Percentiles rank a stretch among this genome's conserved stretches.
These are phyloP conservation scores for Cochlearia excelsa DNA, from an alignment of 345 rosid species.

Conservation along the genomic window DNA sequence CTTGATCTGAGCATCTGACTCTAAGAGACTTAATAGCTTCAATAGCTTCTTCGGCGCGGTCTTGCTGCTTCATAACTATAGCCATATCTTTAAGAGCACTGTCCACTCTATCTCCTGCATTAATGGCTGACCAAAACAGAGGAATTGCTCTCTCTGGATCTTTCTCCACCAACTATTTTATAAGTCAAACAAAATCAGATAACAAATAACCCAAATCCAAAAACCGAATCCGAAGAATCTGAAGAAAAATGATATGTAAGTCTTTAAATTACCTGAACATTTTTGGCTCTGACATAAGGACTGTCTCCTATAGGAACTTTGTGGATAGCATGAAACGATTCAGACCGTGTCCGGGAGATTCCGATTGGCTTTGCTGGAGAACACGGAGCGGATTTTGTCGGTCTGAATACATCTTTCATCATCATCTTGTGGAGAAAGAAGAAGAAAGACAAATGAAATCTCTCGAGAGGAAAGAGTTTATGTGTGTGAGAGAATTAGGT, in stretches of 20 bases:
- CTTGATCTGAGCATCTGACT: no score
- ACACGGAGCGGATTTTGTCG: conserved; percentile 84
- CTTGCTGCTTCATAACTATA: conserved; percentile 40
- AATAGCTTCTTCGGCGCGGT: conserved; percentile 79
- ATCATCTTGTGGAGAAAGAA: conserved; percentile 36
- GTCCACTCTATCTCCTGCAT: no score
- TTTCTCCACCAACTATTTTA: conserved; percentile 47
- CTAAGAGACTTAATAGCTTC: no score
- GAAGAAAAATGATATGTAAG: conserved; percentile 4
- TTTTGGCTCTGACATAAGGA: conserved; percentile 92
- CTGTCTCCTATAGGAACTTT: conserved; percentile 90
- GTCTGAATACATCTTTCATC: conserved; percentile 84
- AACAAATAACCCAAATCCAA: no score
- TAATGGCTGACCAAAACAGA: no score
- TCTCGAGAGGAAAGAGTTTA: conserved; percentile 5
- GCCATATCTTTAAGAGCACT: no score
- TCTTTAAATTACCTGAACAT: conserved; percentile 59
- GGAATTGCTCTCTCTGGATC: no score
- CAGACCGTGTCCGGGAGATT: conserved; percentile 74
- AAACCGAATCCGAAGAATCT: background rate
- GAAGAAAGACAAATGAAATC: conserved; percentile 25
- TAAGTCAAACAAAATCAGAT: background rate
- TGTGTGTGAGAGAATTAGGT: conserved; percentile 18
- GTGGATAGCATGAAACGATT: conserved; percentile 80
- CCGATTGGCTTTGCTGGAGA: conserved; percentile 90